These are phyloP conservation scores for Saccharomyces hybrid DNA, from an alignment of 1,139 yeast genomes.

Conservation along the genomic window DNA sequence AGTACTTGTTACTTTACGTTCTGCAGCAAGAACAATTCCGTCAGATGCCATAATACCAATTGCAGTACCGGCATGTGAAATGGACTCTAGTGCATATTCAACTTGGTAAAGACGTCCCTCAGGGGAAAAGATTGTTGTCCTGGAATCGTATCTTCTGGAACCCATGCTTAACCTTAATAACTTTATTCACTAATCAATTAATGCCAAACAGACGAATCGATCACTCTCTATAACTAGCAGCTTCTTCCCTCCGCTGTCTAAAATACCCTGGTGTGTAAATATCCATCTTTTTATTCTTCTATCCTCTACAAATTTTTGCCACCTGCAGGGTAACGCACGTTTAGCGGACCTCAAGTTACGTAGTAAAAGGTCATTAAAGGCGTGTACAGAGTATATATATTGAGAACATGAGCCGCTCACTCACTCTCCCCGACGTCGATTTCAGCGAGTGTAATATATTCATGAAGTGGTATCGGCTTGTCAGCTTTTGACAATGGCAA, in stretches of 20 bases:
- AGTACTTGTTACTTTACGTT: conserved; percentile 87
- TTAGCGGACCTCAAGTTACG: neutral
- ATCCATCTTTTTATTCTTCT: neutral
- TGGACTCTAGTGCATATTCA: conserved; percentile 96
- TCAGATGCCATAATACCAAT: conserved; percentile 87
- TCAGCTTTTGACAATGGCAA: conserved; percentile 15
- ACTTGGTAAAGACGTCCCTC: conserved; percentile 97
- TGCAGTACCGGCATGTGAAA: conserved; percentile 96
- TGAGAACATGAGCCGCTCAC: neutral
- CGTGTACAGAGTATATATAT: neutral
- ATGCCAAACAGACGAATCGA: neutral
- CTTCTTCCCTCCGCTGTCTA: neutral
- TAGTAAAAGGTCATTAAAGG: neutral
- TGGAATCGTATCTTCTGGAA: conserved; percentile 85
- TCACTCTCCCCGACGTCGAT: neutral
- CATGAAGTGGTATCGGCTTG: conserved; percentile 4
- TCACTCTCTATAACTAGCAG: neutral
- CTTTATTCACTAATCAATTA: neutral
- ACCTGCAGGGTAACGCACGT: conserved; percentile 1
- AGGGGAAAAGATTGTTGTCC: conserved; percentile 98
- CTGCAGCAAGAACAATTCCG: conserved; percentile 95
- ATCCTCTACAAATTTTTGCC: conserved; percentile 4
- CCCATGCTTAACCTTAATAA: conserved; percentile 35
- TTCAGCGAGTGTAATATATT: neutral
- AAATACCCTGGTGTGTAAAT: neutral